A percentile compares a stretch with the other conserved stretches of the same genome.
These are phyloP conservation scores for Catharanthus roseus DNA, from an alignment of 257 asterid species.

Conservation along the genomic window DNA sequence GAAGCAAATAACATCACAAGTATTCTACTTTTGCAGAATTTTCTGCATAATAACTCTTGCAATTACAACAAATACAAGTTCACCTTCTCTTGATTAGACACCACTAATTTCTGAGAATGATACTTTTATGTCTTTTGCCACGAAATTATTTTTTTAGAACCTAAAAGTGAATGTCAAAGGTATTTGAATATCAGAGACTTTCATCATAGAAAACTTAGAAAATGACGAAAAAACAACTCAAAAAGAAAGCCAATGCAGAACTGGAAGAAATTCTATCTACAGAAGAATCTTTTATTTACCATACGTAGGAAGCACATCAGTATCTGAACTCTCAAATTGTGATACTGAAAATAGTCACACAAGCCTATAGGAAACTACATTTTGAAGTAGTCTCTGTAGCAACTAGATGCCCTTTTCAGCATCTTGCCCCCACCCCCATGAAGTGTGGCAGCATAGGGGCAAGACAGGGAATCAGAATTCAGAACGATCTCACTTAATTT, in stretches of 20 bases:
- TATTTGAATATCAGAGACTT: neutral
- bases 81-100: neutral
- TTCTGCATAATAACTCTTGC: neutral
- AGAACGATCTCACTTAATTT: neutral
- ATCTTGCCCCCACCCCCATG: too few relatives aligned
- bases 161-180: neutral
- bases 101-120: neutral
- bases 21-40: neutral
- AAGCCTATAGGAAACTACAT: too few relatives aligned
- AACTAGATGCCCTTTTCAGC: too few relatives aligned
- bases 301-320: neutral
- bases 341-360: neutral
- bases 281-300: neutral
- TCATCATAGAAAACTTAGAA: neutral
- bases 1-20: neutral
- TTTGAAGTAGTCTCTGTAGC: too few relatives aligned
- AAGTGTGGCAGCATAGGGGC: too few relatives aligned
- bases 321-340: neutral
- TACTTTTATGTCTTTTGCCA: neutral
- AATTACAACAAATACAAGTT: neutral
- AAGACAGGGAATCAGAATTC: neutral
- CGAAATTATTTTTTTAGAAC: neutral
- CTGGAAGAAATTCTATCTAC: neutral
- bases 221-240: too few relatives aligned
- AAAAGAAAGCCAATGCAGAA: neutral